Base-by-base conservation (phyloP, 257 asterid genomes). In the Coffea canephora region DNA sequence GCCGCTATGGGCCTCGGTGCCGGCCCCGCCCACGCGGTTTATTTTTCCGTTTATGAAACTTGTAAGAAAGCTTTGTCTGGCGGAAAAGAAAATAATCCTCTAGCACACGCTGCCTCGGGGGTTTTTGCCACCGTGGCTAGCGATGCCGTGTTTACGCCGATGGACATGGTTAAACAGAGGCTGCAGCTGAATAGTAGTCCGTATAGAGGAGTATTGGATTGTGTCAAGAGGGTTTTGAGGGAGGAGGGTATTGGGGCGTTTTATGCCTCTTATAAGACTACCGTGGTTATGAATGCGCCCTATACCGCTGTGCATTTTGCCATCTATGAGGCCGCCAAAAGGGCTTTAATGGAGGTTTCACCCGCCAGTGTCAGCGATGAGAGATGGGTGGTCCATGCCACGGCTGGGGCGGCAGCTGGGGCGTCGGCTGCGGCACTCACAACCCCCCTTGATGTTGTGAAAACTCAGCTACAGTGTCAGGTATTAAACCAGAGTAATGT, bases 101-200 rank as follows among this genome's bases (percentile, higher is more conserved):
- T 31, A 50, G 97, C 95, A 4, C 98, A 96, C 71, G 97, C 97
- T 0, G 88, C 79, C 8, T 87, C 99, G 4, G 99, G 99, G 39
- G 90, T 96, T 61, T 89, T 89, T 34, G 99, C 99, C 2, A 96
- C 99, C 21, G 86, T 94, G 18, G 94, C 96, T 3, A 94, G 98
- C 61, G 98, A 96, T 66, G 96, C 96, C 7, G 98, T 94, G 72
- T 86, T 94, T 16, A 96, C 98, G 36, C 99, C 99, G 0, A 96
- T 91, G 99, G 99, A 96, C 87, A 83, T 94, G 95, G 99, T 96
- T 88, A 94, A 96, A 81, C 99, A 96, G 91, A 89, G 99, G 84
- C 88, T 96, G 86, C 99, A 96, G 80, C 80, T 96, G 90, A 85
- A 91, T 16, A 87, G 78, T 25, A 96, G 97, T 78, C 97, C 93